These are phyloP conservation scores for Termitomyces sp. DNA, from an alignment of 1,284 basidiomycete species.

Conservation along the genomic window DNA sequence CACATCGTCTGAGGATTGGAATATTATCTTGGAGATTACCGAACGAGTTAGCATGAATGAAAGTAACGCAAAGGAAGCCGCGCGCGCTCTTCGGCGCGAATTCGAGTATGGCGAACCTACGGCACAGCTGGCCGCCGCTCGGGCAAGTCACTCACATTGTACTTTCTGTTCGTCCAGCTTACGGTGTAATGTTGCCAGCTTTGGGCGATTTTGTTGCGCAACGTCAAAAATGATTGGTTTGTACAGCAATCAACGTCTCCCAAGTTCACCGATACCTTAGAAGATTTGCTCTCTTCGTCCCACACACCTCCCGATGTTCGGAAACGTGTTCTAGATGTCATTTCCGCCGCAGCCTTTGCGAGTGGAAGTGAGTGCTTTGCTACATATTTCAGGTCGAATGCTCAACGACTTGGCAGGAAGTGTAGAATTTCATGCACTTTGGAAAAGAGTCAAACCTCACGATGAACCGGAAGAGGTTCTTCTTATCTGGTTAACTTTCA, in stretches of 20 bases:
- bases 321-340: slow-evolving; percentile 65
- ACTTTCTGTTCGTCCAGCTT: background rate
- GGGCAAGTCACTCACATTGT: background rate
- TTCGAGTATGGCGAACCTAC: slow-evolving; percentile 76
- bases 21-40: slow-evolving; percentile 71
- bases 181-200: slow-evolving; percentile 37
- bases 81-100: slow-evolving; percentile 66
- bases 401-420: slow-evolving; percentile 10
- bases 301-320: slow-evolving; percentile 67
- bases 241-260: slow-evolving; percentile 65
- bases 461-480: slow-evolving; percentile 69
- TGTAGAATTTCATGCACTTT: too few relatives aligned
- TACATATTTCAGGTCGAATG: background rate
- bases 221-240: slow-evolving; percentile 56
- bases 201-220: slow-evolving; percentile 81
- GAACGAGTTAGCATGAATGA: slow-evolving; percentile 68
- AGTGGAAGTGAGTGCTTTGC: slow-evolving; percentile 34
- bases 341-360: slow-evolving; percentile 68
- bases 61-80: slow-evolving; percentile 66
- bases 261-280: slow-evolving; percentile 72
- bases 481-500: slow-evolving; percentile 2
- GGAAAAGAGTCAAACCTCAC: slow-evolving; percentile 62
- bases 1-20: slow-evolving; percentile 74
- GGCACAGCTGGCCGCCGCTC: slow-evolving; percentile 58
- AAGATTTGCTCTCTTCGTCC: slow-evolving; percentile 56